Evolutionary conservation across 106 monocot species (phyloP).

Genomic region (Dendrobium nobile): DNA sequence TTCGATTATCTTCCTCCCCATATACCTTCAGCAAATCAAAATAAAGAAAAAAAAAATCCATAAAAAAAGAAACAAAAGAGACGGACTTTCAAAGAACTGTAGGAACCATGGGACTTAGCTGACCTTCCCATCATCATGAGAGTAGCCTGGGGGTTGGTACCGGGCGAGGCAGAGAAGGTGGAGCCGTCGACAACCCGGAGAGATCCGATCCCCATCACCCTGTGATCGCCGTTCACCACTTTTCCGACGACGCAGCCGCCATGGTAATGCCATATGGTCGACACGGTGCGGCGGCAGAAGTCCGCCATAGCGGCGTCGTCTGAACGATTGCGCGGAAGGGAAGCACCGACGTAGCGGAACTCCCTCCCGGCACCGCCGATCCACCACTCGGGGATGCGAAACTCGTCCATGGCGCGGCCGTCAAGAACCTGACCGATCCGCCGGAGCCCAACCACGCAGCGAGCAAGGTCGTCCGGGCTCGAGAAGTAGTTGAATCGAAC

Average conservation of each 20-base stretch:
- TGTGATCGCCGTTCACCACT: constrained; percentile 65
- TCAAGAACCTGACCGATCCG: constrained; percentile 48
- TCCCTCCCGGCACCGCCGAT: constrained; percentile 21
- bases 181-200: constrained; percentile 83
- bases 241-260: constrained; percentile 72
- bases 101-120: not conserved
- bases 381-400: constrained; percentile 29
- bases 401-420: constrained; percentile 53
- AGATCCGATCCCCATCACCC: constrained; percentile 39
- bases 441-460: constrained; percentile 52
- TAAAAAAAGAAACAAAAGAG: not conserved
- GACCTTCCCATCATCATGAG: constrained; percentile 93
- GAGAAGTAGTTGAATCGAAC: constrained; percentile 93
- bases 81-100: not conserved
- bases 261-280: constrained; percentile 92
- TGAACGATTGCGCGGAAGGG: constrained; percentile 42
- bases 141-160: constrained; percentile 94
- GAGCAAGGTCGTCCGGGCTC: constrained; percentile 42
- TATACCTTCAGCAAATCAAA: constrained; percentile 10
- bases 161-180: constrained; percentile 56
- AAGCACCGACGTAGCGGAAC: constrained; percentile 50
- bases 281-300: constrained; percentile 64
- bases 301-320: constrained; percentile 43
- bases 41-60: not conserved
- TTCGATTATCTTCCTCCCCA: constrained; percentile 19